These are phyloP conservation scores for Umbelopsis sp. DNA, from an alignment of 371 early-diverging fungal genomes.

Conservation along the genomic window DNA sequence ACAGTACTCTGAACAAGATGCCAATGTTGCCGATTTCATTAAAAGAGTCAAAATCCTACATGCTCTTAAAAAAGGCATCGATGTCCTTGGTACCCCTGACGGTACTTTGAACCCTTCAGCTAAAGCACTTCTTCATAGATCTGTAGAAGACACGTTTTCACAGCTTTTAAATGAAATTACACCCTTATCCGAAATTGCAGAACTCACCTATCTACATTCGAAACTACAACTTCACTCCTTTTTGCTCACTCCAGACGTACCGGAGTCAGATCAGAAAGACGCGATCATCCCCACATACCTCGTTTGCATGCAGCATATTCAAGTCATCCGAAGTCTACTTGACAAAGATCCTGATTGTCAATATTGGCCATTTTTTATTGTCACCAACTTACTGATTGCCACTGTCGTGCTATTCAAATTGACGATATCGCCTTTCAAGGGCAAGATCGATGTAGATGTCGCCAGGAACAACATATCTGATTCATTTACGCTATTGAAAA, in stretches of 20 bases:
- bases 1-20: constrained; percentile 4
- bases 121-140: neutral
- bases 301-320: constrained; percentile 16
- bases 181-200: neutral
- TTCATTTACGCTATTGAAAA: neutral
- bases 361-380: constrained; percentile 18
- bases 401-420: constrained; percentile 4
- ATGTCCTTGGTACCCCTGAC: neutral
- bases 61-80: constrained; percentile 18
- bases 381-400: constrained; percentile 1
- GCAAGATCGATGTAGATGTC: constrained; percentile 12
- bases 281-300: constrained; percentile 14
- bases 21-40: constrained; percentile 1
- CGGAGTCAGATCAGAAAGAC: constrained; percentile 2
- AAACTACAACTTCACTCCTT: constrained; percentile 18
- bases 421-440: neutral
- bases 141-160: constrained; percentile 8
- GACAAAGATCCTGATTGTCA: neutral
- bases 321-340: neutral
- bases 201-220: constrained; percentile 12
- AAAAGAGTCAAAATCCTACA: constrained; percentile 7
- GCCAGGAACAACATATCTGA: constrained; percentile 17
- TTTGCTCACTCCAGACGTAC: constrained; percentile 7
- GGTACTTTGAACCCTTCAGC: neutral
- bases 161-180: constrained; percentile 1